Evolutionary conservation across 1,284 basidiomycete genomes (phyloP), one percentile per base, ranked within the genome.

Genomic region (Microbotryomycetes sp.): DNA sequence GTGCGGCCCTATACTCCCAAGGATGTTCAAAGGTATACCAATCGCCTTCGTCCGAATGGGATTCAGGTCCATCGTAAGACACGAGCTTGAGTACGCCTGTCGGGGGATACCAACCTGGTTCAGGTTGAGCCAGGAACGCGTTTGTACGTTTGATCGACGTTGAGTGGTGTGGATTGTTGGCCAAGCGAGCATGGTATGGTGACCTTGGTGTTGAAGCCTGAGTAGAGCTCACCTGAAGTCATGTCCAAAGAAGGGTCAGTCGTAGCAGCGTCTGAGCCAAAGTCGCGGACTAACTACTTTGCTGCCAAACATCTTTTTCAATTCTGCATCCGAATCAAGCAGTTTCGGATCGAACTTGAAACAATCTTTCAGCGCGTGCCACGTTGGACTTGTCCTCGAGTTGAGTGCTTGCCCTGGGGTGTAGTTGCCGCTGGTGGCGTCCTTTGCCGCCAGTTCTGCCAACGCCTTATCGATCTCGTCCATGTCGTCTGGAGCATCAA

Each of bases 11-110:
- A 76, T 93, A 96, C 63, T 82, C 82, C 63, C 84, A 85, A 67
- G 85, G 85, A 72, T 92, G 93, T 70, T 89, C 87, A 36, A 90
- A 85, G 0, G 87, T 89, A 84, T 86, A 93, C 83, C 89, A 88
- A 9, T 71, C 82, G 84, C 74, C 91, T 89, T 7, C 81, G 23
- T 61, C 65, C 16, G 23, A 31, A 19, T 28, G 23, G 3, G 57
- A 28, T 31, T 64, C 65, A 6, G 62, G 52, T 26, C 67, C 67
- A 2, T 61, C 58, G 54, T 69, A 69, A 16, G 56, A 53, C 19
- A 83, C 83, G 25, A 94, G 76, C 0, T 88, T 88, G 5, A 76
- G 70, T 1, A 78, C 72, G 2, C 76, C 77, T 0, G 74, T 74
- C 0, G 76, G 73, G 0, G 77, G 75, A 1, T 77, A 77, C 75